Conservation (phyloP, 345 rosid genomes). For the Triadica sebifera region DNA sequence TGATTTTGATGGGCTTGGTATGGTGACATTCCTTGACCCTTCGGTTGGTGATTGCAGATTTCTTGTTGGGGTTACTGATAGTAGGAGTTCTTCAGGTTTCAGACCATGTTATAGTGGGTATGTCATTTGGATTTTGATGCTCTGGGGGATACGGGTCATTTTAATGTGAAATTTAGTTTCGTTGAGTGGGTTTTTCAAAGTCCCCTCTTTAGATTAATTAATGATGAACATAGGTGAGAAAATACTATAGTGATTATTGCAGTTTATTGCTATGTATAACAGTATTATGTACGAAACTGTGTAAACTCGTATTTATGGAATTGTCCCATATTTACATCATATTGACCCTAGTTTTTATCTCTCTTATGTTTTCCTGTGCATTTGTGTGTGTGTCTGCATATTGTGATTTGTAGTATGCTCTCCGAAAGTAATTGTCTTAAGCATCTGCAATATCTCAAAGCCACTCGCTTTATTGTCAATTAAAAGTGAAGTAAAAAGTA, state of each 20-base stretch:
- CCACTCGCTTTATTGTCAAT: no score
- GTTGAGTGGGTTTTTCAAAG: conserved; percentile 35
- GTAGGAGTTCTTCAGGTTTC: conserved; percentile 37
- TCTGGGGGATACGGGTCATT: conserved; percentile 39
- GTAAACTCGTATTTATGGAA: conserved; percentile 10
- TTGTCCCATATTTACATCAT: conserved; percentile 9
- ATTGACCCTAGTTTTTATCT: not conserved
- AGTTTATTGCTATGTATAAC: conserved; percentile 9
- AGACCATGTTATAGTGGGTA: conserved; percentile 30
- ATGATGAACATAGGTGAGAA: conserved; percentile 16
- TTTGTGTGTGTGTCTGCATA: not conserved
- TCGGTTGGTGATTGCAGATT: conserved; percentile 86
- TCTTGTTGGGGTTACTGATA: conserved; percentile 81
- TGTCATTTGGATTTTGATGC: conserved; percentile 31
- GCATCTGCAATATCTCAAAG: no score
- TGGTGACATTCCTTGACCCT: conserved; percentile 83
- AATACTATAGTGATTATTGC: conserved; percentile 28
- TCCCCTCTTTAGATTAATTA: conserved; percentile 34
- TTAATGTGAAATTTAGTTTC: conserved; percentile 28
- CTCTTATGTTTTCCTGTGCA: not conserved
- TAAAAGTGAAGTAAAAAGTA: no score
- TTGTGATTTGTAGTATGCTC: no score
- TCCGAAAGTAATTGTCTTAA: no score
- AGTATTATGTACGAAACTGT: conserved; percentile 13
- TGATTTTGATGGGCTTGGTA: conserved; percentile 83